These are phyloP conservation scores for Vaccinium myrtillus DNA, from an alignment of 148 eudicot species.

Conservation along the genomic window DNA sequence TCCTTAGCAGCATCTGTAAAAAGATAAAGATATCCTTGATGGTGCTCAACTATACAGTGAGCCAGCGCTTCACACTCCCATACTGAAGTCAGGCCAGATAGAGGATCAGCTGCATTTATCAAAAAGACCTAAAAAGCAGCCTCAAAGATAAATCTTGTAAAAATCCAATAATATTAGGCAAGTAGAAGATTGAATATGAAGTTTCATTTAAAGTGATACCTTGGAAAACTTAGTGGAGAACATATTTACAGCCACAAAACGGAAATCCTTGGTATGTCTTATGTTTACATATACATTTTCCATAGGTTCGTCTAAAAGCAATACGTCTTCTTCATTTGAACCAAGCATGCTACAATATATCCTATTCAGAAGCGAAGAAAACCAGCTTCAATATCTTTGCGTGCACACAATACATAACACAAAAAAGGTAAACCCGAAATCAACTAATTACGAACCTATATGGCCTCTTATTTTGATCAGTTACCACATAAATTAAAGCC, in stretches of 20 bases:
- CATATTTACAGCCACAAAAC: constrained; percentile 52
- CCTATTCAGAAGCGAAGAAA: constrained; percentile 35
- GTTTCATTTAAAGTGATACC: constrained; percentile 38
- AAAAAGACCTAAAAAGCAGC: constrained; percentile 60
- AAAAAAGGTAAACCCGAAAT: constrained; percentile 6
- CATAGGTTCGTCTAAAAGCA: constrained; percentile 72
- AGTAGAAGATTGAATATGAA: not conserved
- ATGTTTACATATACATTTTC: constrained; percentile 66
- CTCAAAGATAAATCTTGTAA: constrained; percentile 20
- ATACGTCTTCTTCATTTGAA: constrained; percentile 62
- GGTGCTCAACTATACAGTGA: constrained; percentile 92
- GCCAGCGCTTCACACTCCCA: constrained; percentile 79
- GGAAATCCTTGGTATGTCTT: constrained; percentile 83
- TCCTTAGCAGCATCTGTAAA: constrained; percentile 72
- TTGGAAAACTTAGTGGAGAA: constrained; percentile 71
- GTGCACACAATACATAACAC: not conserved
- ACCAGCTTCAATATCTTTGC: constrained; percentile 7
- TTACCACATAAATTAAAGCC: constrained; percentile 77
- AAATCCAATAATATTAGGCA: not conserved
- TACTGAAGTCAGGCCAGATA: constrained; percentile 65
- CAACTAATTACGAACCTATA: constrained; percentile 50
- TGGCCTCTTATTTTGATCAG: constrained; percentile 81
- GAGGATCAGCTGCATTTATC: constrained; percentile 79
- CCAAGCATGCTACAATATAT: constrained; percentile 71
- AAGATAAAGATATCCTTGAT: constrained; percentile 73